phyloP scores from a whole-genome alignment of 2,329 filamentous ascomycete species.

The Aphanocladium album region DNA sequence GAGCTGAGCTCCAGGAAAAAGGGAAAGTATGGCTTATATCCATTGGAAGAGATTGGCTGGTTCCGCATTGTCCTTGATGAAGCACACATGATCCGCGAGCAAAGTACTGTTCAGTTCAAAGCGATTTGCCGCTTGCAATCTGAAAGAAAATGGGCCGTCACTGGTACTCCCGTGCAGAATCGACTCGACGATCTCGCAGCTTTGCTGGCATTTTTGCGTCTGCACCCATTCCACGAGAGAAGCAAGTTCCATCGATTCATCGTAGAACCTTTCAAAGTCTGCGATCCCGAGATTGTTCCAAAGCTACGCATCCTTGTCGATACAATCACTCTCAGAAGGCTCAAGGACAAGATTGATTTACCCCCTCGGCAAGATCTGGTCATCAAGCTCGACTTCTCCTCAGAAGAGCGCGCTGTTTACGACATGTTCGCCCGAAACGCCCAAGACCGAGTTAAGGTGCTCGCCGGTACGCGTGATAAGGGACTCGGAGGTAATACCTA shows the following conservation, averaged over 20 bases:
- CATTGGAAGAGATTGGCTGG: slow-evolving; percentile 77
- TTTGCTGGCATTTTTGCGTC: slow-evolving; percentile 75
- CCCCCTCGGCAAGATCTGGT: slow-evolving; percentile 69
- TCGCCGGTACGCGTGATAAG: slow-evolving; percentile 53
- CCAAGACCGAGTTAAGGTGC: slow-evolving; percentile 70
- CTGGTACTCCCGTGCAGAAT: slow-evolving; percentile 93
- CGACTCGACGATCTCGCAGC: slow-evolving; percentile 84
- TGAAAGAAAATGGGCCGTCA: slow-evolving; percentile 90
- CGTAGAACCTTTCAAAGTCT: slow-evolving; percentile 78
- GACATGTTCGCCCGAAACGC: slow-evolving; percentile 80
- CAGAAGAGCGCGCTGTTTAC: slow-evolving; percentile 72
- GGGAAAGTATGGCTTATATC: slow-evolving; percentile 54
- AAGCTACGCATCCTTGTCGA: slow-evolving; percentile 87
- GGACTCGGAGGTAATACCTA: slow-evolving; percentile 81
- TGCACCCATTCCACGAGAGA: slow-evolving; percentile 79
- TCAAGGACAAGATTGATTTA: slow-evolving; percentile 87
- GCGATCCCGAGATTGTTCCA: slow-evolving; percentile 75
- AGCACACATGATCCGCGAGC: slow-evolving; percentile 89
- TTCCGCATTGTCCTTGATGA: slow-evolving; percentile 93
- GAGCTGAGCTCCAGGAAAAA: slow-evolving; percentile 65
- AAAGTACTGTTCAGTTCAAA: slow-evolving; percentile 74
- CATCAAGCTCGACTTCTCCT: slow-evolving; percentile 68
- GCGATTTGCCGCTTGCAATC: slow-evolving; percentile 76
- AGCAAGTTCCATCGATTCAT: slow-evolving; percentile 74
- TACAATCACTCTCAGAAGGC: slow-evolving; percentile 84